phyloP scores from a whole-genome alignment of 495 filamentous ascomycete genomes.

The Echria macrotheca region DNA sequence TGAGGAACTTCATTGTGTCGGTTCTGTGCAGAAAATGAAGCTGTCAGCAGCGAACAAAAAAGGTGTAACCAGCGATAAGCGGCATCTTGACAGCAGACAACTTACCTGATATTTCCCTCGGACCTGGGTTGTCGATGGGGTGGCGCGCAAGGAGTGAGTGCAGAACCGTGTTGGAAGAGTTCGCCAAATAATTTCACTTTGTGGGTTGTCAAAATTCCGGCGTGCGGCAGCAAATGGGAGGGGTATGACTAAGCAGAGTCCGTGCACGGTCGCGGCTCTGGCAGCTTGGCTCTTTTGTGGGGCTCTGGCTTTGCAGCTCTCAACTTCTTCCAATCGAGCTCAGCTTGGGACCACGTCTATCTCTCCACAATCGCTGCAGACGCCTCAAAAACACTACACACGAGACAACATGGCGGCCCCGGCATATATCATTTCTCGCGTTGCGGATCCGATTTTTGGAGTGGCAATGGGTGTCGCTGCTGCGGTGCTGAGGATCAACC shows the following conservation, averaged over 20 bases:
- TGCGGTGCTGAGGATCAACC: conserved; percentile 64
- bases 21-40: conserved; percentile 26
- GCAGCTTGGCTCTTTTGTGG: background rate
- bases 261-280: conserved; percentile 14
- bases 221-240: conserved; percentile 21
- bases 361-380: background rate
- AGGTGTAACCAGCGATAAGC: background rate
- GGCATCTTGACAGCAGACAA: background rate
- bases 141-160: conserved; percentile 19
- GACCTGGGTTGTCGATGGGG: conserved; percentile 28
- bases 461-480: conserved; percentile 66
- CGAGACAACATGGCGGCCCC: conserved; percentile 43
- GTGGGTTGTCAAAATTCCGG: conserved; percentile 35
- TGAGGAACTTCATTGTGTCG: conserved; percentile 69
- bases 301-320: conserved; percentile 2
- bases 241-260: conserved; percentile 25
- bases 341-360: background rate
- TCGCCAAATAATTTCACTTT: conserved; percentile 36
- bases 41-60: conserved; percentile 1
- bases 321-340: background rate
- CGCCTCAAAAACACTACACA: too few relatives aligned
- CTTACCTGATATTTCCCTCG: conserved; percentile 29
- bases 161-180: conserved; percentile 24
- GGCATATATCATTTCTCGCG: conserved; percentile 56
- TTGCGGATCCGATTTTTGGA: conserved; percentile 83